Conservation (phyloP, 2,329 filamentous ascomycete species). For the Dichotomopilus funicola region DNA sequence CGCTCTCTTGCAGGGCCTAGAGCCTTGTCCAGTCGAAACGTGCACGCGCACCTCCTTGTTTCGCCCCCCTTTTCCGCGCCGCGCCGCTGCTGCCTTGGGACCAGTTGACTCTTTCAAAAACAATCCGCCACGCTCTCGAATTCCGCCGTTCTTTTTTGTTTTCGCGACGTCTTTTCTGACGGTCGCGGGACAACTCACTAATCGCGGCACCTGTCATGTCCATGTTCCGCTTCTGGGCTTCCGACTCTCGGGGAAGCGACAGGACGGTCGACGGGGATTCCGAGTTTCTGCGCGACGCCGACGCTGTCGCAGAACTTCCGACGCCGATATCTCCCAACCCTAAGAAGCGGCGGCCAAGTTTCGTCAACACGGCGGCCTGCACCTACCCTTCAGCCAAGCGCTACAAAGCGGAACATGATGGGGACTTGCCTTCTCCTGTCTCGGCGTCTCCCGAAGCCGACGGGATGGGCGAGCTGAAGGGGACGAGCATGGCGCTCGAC, state of each 20-base stretch:
- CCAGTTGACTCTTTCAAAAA: constrained; percentile 1
- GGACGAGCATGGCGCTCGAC: constrained; percentile 24
- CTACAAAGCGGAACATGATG: constrained; percentile 33
- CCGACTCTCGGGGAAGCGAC: constrained; percentile 52
- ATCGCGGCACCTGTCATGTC: constrained; percentile 16
- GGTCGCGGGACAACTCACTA: constrained; percentile 8
- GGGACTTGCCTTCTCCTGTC: constrained; percentile 23
- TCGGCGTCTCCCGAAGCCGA: constrained; percentile 19
- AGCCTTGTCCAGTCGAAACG: constrained; percentile 16
- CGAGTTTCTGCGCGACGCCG: constrained; percentile 30
- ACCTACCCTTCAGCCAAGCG: constrained; percentile 36
- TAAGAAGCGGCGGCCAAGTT: constrained; percentile 36
- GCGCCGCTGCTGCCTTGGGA: constrained; percentile 18
- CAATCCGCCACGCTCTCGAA: not conserved
- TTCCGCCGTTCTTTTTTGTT: not conserved
- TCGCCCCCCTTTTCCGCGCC: constrained; percentile 5
- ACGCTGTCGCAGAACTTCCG: constrained; percentile 21
- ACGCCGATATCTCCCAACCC: constrained; percentile 20
- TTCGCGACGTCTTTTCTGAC: constrained; percentile 4
- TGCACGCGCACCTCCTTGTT: constrained; percentile 2
- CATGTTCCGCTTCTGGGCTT: constrained; percentile 57
- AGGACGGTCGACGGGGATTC: constrained; percentile 36
- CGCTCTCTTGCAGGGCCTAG: constrained; percentile 15
- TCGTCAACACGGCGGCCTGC: constrained; percentile 27
- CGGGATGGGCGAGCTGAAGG: constrained; percentile 13